Conservation (phyloP, 1,139 yeast species). For the Geotrichum siamense region DNA sequence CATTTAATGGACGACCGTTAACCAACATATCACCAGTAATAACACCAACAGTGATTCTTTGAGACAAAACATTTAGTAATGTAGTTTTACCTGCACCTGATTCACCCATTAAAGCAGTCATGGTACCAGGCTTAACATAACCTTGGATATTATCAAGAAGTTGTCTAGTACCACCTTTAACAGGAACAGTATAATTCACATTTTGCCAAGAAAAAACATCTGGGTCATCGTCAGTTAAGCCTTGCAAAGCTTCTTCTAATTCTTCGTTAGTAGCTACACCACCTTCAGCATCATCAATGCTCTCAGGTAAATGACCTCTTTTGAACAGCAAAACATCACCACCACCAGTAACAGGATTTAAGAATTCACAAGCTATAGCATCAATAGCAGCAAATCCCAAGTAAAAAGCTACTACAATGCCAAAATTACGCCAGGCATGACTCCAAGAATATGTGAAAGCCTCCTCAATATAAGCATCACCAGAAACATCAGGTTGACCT, state of each 20-base stretch:
- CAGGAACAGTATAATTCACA: constrained; percentile 42
- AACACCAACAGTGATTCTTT: constrained; percentile 49
- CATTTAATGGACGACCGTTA: constrained; percentile 46
- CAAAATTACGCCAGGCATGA: constrained; percentile 38
- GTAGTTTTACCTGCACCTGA: constrained; percentile 65
- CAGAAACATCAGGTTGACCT: constrained; percentile 39
- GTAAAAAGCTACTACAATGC: constrained; percentile 34
- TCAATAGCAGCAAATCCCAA: constrained; percentile 33
- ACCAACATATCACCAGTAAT: constrained; percentile 57
- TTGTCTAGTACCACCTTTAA: constrained; percentile 41
- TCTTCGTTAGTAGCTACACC: constrained; percentile 41
- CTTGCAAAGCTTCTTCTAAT: constrained; percentile 35
- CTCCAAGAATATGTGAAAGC: constrained; percentile 35
- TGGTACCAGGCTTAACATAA: constrained; percentile 53
- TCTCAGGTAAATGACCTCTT: constrained; percentile 43
- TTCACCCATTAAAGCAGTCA: constrained; percentile 58
- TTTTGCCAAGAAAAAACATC: constrained; percentile 45
- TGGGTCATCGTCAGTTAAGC: constrained; percentile 26
- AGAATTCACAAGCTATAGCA: constrained; percentile 34
- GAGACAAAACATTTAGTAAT: constrained; percentile 49
- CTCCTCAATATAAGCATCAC: constrained; percentile 37
- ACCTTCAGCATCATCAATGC: constrained; percentile 39
- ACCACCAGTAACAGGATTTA: constrained; percentile 35
- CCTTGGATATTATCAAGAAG: constrained; percentile 52
- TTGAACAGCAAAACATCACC: constrained; percentile 38